Base-by-base conservation (phyloP, 257 asterid genomes). In the Penstemon davidsonii region DNA sequence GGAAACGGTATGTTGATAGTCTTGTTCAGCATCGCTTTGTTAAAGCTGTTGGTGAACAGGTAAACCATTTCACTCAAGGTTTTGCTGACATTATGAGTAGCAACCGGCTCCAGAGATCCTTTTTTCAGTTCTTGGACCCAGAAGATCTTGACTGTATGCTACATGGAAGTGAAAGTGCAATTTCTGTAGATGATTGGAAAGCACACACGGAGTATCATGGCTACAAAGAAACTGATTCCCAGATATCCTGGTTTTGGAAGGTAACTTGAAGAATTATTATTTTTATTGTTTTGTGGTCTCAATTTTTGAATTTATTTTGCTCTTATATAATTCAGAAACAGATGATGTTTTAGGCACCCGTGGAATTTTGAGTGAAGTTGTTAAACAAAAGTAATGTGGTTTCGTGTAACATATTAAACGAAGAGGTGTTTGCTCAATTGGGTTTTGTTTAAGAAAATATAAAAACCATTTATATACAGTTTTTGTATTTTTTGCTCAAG, bases 111-210 rank as follows among this genome's bases (percentile, higher is more conserved):
- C 85, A 77, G 79, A 76, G 33, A 46, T 83, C 88, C 71, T 90
- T 93, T 75, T 90, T 90, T 80, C 72, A 52, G 55, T 85, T 81
- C 82, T 75, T 93, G 76, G 77, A 87, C 53, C 83, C 73, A 5
- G 90, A 84, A 78, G 99, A 93, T 76, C 87, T 90, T 65, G 93
- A 93, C 70, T 59, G 75, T 82, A 88, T 88, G 87, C 82, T 93
- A 46, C 81, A 77, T 65, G 98, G 98, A 45, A 86, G 92, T 70
- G 97, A 88, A 67, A 25, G 55, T 67, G 64, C 72, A 33, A 43
- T 52, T 25, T 33, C 18, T 62, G 83, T 86, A 19, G 95, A 89
- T 77, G 98, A 90, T 73, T 92, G 98, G 97, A 92, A 72, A 73
- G 89, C 91, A 56, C 92, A 92, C 78, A 87, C 97, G 2, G 88